A percentile compares a stretch with the other conserved stretches of the same genome.
These are phyloP conservation scores for Cephalotrichum gorgonifer DNA, from an alignment of 2,329 filamentous ascomycete species.

Conservation along the genomic window DNA sequence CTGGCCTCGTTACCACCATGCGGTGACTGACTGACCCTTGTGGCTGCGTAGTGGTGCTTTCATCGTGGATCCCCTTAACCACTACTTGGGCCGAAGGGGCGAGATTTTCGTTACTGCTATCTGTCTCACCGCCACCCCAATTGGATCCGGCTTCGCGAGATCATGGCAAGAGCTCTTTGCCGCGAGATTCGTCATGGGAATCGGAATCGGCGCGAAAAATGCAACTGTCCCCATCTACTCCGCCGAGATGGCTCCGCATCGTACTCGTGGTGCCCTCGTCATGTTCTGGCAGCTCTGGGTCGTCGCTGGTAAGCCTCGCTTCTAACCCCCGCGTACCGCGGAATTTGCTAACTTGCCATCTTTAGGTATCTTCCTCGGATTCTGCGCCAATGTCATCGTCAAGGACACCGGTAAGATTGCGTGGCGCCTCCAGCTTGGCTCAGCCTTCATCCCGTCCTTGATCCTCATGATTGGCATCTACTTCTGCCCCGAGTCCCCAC, in stretches of 20 bases:
- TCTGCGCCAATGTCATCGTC: constrained; percentile 42
- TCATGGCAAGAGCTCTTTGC: constrained; percentile 47
- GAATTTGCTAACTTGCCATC: neutral
- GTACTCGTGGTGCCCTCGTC: constrained; percentile 40
- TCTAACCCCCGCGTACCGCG: neutral
- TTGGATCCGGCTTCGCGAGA: constrained; percentile 49
- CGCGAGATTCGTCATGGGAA: constrained; percentile 34
- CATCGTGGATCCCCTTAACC: constrained; percentile 39
- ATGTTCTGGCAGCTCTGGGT: constrained; percentile 39
- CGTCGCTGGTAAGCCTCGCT: constrained; percentile 10
- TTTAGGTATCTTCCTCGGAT: constrained; percentile 34
- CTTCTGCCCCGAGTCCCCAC: constrained; percentile 52
- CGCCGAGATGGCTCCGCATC: constrained; percentile 39
- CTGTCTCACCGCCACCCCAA: constrained; percentile 41
- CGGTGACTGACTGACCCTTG: neutral
- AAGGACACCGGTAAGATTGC: constrained; percentile 37
- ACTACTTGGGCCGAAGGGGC: constrained; percentile 54
- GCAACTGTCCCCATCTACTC: constrained; percentile 41
- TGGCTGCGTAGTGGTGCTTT: constrained; percentile 14
- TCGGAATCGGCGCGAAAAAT: constrained; percentile 48
- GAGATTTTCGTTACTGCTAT: constrained; percentile 53
- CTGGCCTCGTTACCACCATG: constrained; percentile 23
- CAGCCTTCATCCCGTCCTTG: constrained; percentile 42
- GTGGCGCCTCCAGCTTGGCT: constrained; percentile 54
- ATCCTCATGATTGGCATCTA: constrained; percentile 46